Percentiles rank a stretch among this genome's conserved stretches.
These are phyloP conservation scores for Tulasnella sp. DNA, from an alignment of 768 basidiomycete species.

Conservation along the genomic window DNA sequence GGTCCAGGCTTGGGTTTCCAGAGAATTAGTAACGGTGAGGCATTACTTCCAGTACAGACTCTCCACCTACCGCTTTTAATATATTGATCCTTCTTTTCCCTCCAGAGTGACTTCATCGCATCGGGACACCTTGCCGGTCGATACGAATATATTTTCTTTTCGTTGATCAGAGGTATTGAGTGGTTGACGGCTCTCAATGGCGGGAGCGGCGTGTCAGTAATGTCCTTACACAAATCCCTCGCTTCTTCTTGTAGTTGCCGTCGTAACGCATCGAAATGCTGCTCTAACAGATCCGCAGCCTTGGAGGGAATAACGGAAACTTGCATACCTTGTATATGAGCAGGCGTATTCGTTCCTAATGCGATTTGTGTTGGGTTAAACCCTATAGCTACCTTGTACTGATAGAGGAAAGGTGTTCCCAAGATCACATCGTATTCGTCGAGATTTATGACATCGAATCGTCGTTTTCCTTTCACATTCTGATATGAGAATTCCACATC, in stretches of 20 bases:
- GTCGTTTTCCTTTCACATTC: slow-evolving; percentile 34
- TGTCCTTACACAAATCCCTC: neutral
- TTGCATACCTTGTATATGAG: neutral
- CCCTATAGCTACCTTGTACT: slow-evolving; percentile 22
- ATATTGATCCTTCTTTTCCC: slow-evolving; percentile 15
- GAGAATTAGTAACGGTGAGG: slow-evolving; percentile 9
- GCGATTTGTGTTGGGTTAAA: slow-evolving; percentile 19
- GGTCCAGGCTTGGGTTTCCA: slow-evolving; percentile 12
- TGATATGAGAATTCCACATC: slow-evolving; percentile 38
- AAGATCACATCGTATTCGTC: slow-evolving; percentile 42
- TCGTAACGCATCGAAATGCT: neutral
- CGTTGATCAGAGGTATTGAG: slow-evolving; percentile 10
- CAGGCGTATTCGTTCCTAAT: neutral
- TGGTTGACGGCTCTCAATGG: slow-evolving; percentile 19
- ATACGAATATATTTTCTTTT: slow-evolving; percentile 10
- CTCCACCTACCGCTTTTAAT: slow-evolving; percentile 17
- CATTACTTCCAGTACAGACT: neutral
- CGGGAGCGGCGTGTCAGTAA: neutral
- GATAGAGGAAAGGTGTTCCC: slow-evolving; percentile 30
- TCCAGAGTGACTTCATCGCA: neutral
- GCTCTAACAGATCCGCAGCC: slow-evolving; percentile 7
- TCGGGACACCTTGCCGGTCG: slow-evolving; percentile 14
- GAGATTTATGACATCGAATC: slow-evolving; percentile 42
- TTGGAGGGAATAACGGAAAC: slow-evolving; percentile 1
- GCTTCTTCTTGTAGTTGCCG: slow-evolving; percentile 2